Percentiles rank a stretch among this genome's conserved stretches.
phyloP scores from a whole-genome alignment of 2,329 filamentous ascomycete genomes.

The Rhexocercosporidium sp. region DNA sequence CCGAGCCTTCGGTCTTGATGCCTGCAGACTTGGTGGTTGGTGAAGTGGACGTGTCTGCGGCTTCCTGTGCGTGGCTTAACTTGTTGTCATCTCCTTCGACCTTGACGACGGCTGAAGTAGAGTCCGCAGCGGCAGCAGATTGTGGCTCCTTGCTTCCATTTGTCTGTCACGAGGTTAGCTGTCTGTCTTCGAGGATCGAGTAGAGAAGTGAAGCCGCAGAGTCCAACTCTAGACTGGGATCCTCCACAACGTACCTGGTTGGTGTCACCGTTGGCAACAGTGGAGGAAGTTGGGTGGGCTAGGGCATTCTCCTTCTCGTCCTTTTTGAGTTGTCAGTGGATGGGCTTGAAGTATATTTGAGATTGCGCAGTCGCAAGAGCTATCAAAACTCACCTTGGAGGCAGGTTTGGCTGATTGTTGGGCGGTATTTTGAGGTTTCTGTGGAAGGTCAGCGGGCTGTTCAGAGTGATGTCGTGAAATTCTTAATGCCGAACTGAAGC shows the following conservation, averaged over 20 bases:
- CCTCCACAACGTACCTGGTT: not conserved
- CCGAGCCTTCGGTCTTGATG: not conserved
- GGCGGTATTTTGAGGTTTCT: not conserved
- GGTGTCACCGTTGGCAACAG: not conserved
- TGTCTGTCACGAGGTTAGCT: not conserved
- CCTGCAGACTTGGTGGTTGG: not conserved
- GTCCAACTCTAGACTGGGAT: not conserved
- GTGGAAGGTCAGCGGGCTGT: not conserved
- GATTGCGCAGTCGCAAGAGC: not conserved
- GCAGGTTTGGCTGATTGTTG: not conserved
- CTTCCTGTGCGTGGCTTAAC: not conserved
- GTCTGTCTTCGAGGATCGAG: not conserved
- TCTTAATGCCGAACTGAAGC: not conserved
- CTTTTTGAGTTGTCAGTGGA: not conserved
- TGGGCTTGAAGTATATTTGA: not conserved
- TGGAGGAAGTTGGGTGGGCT: not conserved
- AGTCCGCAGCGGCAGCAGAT: not conserved
- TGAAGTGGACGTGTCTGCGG: not conserved
- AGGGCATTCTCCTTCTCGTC: slow-evolving; percentile 10
- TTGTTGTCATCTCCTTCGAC: not conserved
- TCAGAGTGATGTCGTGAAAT: not conserved
- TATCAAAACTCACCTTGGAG: not conserved
- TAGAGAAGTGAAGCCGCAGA: not conserved
- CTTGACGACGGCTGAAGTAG: not conserved
- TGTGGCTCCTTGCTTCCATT: not conserved